Evolutionary conservation across 1,139 yeast genomes (phyloP).

Genomic region (Yamadazyma oceani): DNA sequence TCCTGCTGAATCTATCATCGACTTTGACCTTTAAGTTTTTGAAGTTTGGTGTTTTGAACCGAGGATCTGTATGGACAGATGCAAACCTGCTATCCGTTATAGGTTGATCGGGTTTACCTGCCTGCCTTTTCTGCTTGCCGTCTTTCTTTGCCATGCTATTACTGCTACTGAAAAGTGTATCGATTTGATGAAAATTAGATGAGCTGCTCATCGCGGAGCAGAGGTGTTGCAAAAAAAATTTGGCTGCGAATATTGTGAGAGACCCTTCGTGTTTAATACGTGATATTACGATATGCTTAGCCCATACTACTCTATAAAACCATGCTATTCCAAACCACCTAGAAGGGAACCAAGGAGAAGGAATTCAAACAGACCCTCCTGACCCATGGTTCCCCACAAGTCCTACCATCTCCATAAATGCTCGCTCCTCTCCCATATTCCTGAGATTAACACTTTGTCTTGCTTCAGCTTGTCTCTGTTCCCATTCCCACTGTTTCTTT

Average conservation of each 20-base stretch:
- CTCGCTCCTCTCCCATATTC: constrained; percentile 76
- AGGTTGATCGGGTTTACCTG: constrained; percentile 25
- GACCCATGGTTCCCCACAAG: constrained; percentile 70
- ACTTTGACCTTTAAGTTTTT: constrained; percentile 73
- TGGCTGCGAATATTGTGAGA: constrained; percentile 2
- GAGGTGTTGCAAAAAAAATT: neutral
- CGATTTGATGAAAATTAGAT: constrained; percentile 4
- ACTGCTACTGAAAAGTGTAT: constrained; percentile 6
- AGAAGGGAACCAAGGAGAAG: too few relatives aligned
- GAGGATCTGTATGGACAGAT: constrained; percentile 81
- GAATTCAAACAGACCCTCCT: too few relatives aligned
- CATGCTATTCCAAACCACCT: constrained; percentile 52
- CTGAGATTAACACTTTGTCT: constrained; percentile 68
- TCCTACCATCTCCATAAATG: constrained; percentile 89
- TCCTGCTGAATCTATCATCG: constrained; percentile 81
- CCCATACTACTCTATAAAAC: too few relatives aligned
- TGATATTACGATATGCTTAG: too few relatives aligned
- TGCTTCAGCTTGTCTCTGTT: constrained; percentile 77
- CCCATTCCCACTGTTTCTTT: constrained; percentile 85
- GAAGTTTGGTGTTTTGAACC: constrained; percentile 74
- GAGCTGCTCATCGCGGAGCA: constrained; percentile 6
- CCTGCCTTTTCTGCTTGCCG: constrained; percentile 4
- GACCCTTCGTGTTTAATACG: too few relatives aligned
- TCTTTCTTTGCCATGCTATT: constrained; percentile 27
- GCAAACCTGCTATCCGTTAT: constrained; percentile 75